A percentile compares a stretch with the other conserved stretches of the same genome.
These are phyloP conservation scores for Spatholobus suberectus DNA, from an alignment of 306 rosid genomes.

Conservation along the genomic window DNA sequence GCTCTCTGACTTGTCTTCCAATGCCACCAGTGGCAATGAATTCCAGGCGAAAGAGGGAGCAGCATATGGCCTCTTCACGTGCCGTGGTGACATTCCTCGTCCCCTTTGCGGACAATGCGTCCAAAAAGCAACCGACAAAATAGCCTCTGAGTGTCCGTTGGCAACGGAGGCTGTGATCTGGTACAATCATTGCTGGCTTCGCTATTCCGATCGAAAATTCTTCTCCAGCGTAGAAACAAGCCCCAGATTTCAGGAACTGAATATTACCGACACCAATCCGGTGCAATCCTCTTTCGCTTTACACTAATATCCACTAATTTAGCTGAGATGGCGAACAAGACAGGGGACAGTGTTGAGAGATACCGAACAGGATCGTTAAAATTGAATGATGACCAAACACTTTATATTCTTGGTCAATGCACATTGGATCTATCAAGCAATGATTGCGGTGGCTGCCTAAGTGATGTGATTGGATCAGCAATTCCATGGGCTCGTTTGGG, in stretches of 20 bases:
- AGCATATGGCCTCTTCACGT: neutral
- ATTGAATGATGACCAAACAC: neutral
- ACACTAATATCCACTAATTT: neutral
- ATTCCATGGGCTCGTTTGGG: no score
- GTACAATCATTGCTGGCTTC: conserved; percentile 5
- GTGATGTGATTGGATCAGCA: neutral
- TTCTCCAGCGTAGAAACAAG: neutral
- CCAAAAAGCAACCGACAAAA: neutral
- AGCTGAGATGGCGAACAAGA: neutral
- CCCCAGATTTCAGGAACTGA: neutral
- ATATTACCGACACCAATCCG: neutral
- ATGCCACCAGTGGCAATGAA: neutral
- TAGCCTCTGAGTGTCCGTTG: neutral
- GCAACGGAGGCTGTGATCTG: neutral
- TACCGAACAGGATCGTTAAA: neutral
- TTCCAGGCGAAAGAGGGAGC: neutral
- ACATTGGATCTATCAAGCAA: neutral
- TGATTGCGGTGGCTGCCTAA: neutral
- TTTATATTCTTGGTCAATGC: neutral
- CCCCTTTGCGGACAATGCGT: neutral
- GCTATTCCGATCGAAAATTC: neutral
- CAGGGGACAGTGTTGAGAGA: neutral
- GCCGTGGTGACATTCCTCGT: neutral
- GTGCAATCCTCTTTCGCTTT: no score
- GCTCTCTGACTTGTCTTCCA: neutral